A percentile compares a stretch with the other conserved stretches of the same genome.
Conservation (phyloP, 2,329 filamentous ascomycete genomes). For the Curvularia spicifera region DNA sequence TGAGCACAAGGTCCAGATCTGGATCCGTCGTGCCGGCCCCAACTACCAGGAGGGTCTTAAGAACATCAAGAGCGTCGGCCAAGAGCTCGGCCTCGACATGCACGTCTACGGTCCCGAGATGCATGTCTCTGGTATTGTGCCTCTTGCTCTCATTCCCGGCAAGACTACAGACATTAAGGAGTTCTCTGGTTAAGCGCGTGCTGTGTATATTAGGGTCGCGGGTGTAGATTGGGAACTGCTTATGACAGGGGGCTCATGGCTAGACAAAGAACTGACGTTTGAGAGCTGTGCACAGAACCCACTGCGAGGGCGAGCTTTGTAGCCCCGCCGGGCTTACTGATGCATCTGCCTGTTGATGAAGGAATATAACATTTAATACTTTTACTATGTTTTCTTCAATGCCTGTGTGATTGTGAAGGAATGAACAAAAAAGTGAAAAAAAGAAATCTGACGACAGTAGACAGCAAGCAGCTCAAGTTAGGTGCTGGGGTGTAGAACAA, state of each 20-base stretch:
- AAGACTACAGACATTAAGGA: slow-evolving; percentile 67
- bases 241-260: slow-evolving; percentile 30
- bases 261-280: slow-evolving; percentile 42
- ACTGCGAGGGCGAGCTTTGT: slow-evolving; percentile 25
- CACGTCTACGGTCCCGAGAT: slow-evolving; percentile 83
- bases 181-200: slow-evolving; percentile 58
- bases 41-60: slow-evolving; percentile 99
- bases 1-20: slow-evolving; percentile 98
- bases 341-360: slow-evolving; percentile 10
- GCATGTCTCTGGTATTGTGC: slow-evolving; percentile 95
- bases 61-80: slow-evolving; percentile 97
- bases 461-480: neutral
- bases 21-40: slow-evolving; percentile 87
- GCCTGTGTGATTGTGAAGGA: neutral
- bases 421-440: neutral
- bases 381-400: neutral
- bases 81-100: slow-evolving; percentile 95
- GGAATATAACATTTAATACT: slow-evolving; percentile 23
- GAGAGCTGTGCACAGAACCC: slow-evolving; percentile 27
- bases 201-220: slow-evolving; percentile 39
- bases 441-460: neutral
- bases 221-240: slow-evolving; percentile 26
- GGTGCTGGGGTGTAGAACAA: neutral
- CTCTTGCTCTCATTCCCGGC: slow-evolving; percentile 75
- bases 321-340: slow-evolving; percentile 23